phyloP scores from a whole-genome alignment of 2,329 filamentous ascomycete species.

The Penicillium sp. region DNA sequence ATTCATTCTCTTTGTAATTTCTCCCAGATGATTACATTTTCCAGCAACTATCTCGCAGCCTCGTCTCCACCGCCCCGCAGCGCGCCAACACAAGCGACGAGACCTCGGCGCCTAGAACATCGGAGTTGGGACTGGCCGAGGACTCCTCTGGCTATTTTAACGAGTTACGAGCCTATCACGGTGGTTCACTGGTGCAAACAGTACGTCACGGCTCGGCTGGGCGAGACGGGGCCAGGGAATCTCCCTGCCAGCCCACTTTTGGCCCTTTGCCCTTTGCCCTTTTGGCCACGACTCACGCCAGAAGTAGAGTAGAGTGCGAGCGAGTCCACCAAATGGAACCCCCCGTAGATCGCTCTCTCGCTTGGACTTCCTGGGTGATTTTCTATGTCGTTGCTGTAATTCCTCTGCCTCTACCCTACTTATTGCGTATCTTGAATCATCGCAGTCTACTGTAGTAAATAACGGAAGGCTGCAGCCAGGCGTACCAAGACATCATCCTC shows the following conservation, averaged over 20 bases:
- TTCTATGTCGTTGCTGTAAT: no score
- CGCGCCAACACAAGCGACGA: conserved; percentile 24
- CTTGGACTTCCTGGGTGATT: not conserved
- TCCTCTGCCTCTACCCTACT: no score
- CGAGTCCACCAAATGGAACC: not conserved
- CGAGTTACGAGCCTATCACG: no score
- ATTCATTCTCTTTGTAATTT: no score
- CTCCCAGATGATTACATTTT: no score
- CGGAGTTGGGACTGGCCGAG: conserved; percentile 1
- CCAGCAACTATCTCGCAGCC: not conserved
- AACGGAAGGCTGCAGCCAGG: not conserved
- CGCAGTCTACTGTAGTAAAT: no score
- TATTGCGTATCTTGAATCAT: no score
- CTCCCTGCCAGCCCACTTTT: conserved; percentile 7
- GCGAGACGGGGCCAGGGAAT: conserved; percentile 7
- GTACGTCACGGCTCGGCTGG: conserved; percentile 8
- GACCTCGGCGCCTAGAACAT: conserved; percentile 14
- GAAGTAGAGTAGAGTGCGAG: conserved; percentile 1
- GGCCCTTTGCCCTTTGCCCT: not conserved
- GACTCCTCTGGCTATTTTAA: no score
- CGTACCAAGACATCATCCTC: not conserved
- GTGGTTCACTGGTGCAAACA: no score
- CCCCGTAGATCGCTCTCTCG: conserved; percentile 9
- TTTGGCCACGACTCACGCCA: not conserved
- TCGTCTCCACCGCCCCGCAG: conserved; percentile 19